Conservation (phyloP, 2,329 filamentous ascomycete species). For the Berkeleyomyces rouxiae region DNA sequence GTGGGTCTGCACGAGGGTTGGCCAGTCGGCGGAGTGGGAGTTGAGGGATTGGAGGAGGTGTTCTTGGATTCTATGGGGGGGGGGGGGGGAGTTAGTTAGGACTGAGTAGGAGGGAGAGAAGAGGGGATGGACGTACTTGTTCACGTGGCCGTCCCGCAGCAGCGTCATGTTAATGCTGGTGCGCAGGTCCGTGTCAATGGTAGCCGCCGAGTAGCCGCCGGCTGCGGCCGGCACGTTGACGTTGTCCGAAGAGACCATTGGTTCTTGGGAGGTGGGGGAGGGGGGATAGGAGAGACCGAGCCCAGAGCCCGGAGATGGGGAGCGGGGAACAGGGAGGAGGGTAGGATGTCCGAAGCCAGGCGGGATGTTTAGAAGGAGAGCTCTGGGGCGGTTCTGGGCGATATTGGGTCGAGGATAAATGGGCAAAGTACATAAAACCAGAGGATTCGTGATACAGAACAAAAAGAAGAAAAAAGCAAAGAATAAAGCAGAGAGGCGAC, state of each 20-base stretch:
- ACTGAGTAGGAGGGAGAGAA: background rate
- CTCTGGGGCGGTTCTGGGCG: too few relatives aligned
- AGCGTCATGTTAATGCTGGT: conserved; percentile 45
- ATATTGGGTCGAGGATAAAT: background rate
- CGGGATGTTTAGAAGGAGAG: too few relatives aligned
- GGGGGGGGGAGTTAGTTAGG: conserved; percentile 1
- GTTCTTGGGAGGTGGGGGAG: too few relatives aligned
- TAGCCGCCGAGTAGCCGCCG: conserved; percentile 43
- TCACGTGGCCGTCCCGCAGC: conserved; percentile 40
- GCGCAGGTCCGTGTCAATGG: conserved; percentile 43
- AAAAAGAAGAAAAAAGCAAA: background rate
- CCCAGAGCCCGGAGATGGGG: too few relatives aligned
- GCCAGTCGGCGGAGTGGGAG: conserved; percentile 44
- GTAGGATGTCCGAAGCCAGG: too few relatives aligned
- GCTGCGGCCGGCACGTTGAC: conserved; percentile 42
- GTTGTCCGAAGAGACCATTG: conserved; percentile 10
- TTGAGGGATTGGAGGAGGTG: conserved; percentile 45
- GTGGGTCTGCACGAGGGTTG: conserved; percentile 40
- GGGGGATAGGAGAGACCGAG: too few relatives aligned
- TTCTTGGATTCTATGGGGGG: conserved; percentile 40
- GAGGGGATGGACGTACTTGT: conserved; percentile 29
- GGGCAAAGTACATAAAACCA: background rate
- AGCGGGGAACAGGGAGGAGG: too few relatives aligned
- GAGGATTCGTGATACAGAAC: background rate
- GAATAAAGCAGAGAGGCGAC: background rate